Conservation (phyloP, 106 monocot genomes). For the Triglochin maritima region DNA sequence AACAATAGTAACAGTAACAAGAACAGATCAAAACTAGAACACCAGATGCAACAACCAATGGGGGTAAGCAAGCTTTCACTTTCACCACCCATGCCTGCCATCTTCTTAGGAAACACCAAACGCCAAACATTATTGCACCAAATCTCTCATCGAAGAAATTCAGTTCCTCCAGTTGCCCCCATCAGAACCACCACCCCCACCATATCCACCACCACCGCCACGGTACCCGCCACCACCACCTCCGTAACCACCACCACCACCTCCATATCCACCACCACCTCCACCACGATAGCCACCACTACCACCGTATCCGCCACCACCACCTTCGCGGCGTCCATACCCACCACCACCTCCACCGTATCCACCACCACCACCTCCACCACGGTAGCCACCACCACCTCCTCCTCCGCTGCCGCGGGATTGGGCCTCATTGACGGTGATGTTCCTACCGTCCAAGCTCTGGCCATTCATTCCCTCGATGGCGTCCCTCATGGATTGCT, state of each 20-base stretch:
- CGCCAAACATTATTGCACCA: not conserved
- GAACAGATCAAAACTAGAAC: too few relatives aligned
- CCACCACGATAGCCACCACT: conserved; percentile 12
- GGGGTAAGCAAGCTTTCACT: too few relatives aligned
- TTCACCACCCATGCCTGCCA: not conserved
- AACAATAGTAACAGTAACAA: too few relatives aligned
- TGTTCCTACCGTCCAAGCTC: conserved; percentile 69
- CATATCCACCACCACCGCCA: not conserved
- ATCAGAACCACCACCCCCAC: not conserved
- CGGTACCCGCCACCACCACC: not conserved
- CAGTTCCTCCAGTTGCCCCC: conserved; percentile 5
- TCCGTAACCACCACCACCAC: not conserved
- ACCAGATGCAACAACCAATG: too few relatives aligned
- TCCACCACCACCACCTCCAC: conserved; percentile 22
- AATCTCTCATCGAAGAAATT: not conserved
- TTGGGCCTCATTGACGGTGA: conserved; percentile 96
- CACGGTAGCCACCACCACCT: too few relatives aligned
- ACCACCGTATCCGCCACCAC: conserved; percentile 8
- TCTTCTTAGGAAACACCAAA: too few relatives aligned
- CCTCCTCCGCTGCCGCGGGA: conserved; percentile 61
- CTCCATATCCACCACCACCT: conserved; percentile 9
- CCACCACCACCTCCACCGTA: not conserved
- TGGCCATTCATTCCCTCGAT: conserved; percentile 91
- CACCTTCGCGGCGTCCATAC: too few relatives aligned
- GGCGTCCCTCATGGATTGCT: conserved; percentile 82